A percentile compares a stretch with the other conserved stretches of the same genome.
Evolutionary conservation across 352 stramenopile genomes (phyloP).

Genomic region (Phytophthora sp.): DNA sequence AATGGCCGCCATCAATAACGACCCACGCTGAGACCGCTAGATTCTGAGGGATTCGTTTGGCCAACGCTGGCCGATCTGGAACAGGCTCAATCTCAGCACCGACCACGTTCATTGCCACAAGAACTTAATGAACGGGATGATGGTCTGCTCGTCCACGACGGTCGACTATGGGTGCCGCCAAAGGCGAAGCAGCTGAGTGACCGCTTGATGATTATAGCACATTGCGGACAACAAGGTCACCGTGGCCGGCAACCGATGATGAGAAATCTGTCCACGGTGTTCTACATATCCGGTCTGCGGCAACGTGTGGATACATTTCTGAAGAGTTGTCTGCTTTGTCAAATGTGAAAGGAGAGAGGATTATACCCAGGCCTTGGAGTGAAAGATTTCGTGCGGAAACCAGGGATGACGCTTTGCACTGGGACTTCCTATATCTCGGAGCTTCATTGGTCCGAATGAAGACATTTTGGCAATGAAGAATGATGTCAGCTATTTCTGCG

Average conservation of each 20-base stretch:
- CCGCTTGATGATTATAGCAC: not conserved
- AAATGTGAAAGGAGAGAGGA: not conserved
- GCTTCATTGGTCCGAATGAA: not conserved
- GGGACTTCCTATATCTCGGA: constrained; percentile 5
- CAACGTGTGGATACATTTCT: not conserved
- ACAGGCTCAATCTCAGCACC: not conserved
- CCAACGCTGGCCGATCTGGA: not conserved
- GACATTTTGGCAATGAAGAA: not conserved
- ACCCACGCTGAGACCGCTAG: not conserved
- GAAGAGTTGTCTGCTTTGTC: not conserved
- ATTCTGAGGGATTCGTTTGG: not conserved
- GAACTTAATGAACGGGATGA: too few species aligned
- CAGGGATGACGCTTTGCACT: not conserved
- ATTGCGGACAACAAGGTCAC: not conserved
- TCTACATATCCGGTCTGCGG: not conserved
- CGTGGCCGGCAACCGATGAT: constrained; percentile 1
- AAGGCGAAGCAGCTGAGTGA: too few species aligned
- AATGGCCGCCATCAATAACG: not conserved
- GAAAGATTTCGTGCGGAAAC: not conserved
- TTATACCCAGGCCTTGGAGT: not conserved
- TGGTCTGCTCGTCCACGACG: too few species aligned
- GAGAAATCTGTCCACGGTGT: not conserved
- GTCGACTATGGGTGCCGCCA: too few species aligned
- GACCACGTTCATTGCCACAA: too few species aligned
- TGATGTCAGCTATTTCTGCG: not conserved